phyloP scores from a whole-genome alignment of 768 basidiomycete genomes.

The Lepiota venenata region DNA sequence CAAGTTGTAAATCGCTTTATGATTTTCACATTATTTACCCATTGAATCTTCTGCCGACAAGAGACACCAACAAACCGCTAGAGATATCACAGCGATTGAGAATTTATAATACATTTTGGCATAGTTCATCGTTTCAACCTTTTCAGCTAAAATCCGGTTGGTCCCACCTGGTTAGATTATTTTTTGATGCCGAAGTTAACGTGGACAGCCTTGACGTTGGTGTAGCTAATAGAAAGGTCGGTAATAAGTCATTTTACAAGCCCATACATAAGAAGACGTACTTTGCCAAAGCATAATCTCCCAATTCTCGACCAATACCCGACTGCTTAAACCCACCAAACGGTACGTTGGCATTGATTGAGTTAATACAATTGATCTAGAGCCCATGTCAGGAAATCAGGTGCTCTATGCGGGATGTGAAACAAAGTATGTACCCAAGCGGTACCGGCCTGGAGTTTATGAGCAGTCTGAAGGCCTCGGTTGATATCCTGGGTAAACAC shows the following conservation, averaged over 20 bases:
- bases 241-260: not conserved
- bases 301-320: slow-evolving; percentile 78
- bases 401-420: not conserved
- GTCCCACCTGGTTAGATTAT: slow-evolving; percentile 10
- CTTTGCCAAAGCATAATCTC: slow-evolving; percentile 70
- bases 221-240: slow-evolving; percentile 41
- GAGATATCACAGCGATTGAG: too few species aligned
- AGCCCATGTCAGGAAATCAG: not conserved
- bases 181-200: slow-evolving; percentile 46
- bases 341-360: slow-evolving; percentile 54
- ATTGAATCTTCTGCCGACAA: too few species aligned
- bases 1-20: too few species aligned
- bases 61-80: too few species aligned
- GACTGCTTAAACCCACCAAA: slow-evolving; percentile 88
- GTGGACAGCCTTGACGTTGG: slow-evolving; percentile 67
- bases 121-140: too few species aligned
- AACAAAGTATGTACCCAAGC: slow-evolving; percentile 47
- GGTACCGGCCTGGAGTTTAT: slow-evolving; percentile 78
- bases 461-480: slow-evolving; percentile 68
- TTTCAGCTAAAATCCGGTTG: too few species aligned
- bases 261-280: slow-evolving; percentile 24
- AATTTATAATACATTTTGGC: too few species aligned
- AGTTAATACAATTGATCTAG: slow-evolving; percentile 49
- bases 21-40: too few species aligned
- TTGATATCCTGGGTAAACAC: slow-evolving; percentile 82